Percentiles rank a stretch among this genome's conserved stretches.
Evolutionary conservation across 169 alveolate genomes (phyloP).

Genomic region (Plasmodium vivax): DNA sequence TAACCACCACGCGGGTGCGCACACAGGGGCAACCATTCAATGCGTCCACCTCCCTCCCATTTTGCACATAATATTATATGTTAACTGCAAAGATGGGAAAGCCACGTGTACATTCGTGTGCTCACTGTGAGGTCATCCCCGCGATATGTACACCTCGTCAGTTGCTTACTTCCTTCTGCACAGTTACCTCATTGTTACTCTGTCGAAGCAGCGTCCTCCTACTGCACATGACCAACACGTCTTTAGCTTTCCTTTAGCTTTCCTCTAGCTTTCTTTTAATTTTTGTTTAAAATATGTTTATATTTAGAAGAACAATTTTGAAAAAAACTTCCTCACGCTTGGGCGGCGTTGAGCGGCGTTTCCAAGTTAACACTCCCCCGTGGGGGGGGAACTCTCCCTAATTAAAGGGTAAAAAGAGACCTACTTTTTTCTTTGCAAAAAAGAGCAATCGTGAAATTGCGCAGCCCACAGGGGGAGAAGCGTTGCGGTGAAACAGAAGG

Average conservation of each 20-base stretch:
- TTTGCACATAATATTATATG: not conserved
- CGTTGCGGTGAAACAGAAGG: not conserved
- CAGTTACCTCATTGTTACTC: not conserved
- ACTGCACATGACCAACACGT: not conserved
- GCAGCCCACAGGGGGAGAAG: not conserved
- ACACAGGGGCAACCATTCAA: not conserved
- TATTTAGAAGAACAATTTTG: not conserved
- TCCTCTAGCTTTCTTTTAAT: slow-evolving; percentile 41
- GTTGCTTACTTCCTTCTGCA: not conserved
- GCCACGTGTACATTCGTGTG: not conserved
- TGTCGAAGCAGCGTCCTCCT: not conserved
- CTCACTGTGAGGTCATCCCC: not conserved
- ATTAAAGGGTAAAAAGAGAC: slow-evolving; percentile 5
- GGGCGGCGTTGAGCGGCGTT: not conserved
- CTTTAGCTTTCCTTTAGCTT: no score
- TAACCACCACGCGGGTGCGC: not conserved
- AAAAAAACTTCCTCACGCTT: not conserved
- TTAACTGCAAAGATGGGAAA: not conserved
- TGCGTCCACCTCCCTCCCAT: not conserved
- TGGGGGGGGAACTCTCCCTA: not conserved
- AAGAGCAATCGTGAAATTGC: slow-evolving; percentile 10
- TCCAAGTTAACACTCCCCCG: not conserved
- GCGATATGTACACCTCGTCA: not conserved
- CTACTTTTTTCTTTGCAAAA: not conserved
- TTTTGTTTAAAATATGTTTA: slow-evolving; percentile 16